Percentiles rank a stretch among this genome's conserved stretches.
Conservation (phyloP, 805 yeast species). For the Ogataea degrootiae region DNA sequence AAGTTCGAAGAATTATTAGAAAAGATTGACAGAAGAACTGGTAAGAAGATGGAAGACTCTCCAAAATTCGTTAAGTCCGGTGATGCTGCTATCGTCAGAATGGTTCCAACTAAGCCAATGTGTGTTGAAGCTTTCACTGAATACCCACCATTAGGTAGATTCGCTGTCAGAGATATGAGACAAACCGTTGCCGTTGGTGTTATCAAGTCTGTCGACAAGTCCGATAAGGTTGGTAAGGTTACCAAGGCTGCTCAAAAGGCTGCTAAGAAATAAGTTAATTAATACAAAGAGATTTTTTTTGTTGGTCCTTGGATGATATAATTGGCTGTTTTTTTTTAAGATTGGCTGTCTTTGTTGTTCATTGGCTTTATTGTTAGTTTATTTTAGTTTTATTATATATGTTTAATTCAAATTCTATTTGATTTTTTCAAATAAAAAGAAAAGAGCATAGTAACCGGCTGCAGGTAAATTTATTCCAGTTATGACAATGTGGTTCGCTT, state of each 20-base stretch:
- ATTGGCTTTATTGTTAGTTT: not conserved
- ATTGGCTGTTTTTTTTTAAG: not conserved
- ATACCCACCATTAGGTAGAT: conserved; percentile 97
- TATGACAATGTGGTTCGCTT: too few species aligned
- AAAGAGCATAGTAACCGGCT: too few species aligned
- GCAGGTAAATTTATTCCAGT: too few species aligned
- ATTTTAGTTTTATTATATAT: conserved; percentile 4
- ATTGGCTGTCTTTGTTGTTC: not conserved
- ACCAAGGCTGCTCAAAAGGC: conserved; percentile 94
- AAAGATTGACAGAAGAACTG: conserved; percentile 91
- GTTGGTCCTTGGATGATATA: not conserved
- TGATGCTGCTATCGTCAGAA: conserved; percentile 90
- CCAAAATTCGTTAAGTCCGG: conserved; percentile 96
- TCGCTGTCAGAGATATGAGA: conserved; percentile 99
- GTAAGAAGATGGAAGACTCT: conserved; percentile 81
- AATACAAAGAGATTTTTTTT: not conserved
- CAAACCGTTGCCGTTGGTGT: conserved; percentile 99
- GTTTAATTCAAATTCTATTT: conserved; percentile 10
- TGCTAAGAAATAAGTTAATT: conserved; percentile 56
- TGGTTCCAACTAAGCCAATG: conserved; percentile 86
- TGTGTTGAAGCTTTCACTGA: conserved; percentile 93
- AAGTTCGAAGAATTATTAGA: conserved; percentile 71
- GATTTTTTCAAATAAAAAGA: conserved; percentile 4
- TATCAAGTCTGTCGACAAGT: conserved; percentile 89
- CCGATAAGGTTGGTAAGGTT: conserved; percentile 83